Base-by-base conservation (phyloP, 768 basidiomycete species). In the Lactarius quietus region DNA sequence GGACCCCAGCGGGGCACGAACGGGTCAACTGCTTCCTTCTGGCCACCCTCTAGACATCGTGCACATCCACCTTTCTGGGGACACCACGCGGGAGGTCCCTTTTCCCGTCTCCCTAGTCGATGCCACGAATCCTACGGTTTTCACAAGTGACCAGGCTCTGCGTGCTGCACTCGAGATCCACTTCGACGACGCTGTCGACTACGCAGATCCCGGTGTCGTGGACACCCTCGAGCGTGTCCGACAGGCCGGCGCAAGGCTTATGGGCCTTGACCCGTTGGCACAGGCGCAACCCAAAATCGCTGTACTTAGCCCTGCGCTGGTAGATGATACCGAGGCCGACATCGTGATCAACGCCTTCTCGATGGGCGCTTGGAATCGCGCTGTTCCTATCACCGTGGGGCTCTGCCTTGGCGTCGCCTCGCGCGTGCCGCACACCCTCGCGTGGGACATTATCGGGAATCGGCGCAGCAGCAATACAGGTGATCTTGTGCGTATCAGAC, bases 211-310 rank as follows among this genome's bases (percentile, higher is more conserved):
- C 1, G 36, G 64, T 0, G 70, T 75, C 20, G 66, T 62, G 29
- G 70, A 73, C 2, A 65, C 79, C 2, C 74, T 89, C 15, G 88
- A 89, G 72, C 57, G 64, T 10, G 78, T 90, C 57, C 82, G 88
- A 4, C 81, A 80, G 66, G 75, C 75, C 31, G 87, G 84, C 38
- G 88, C 88, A 17, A 68, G 70, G 17, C 75, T 72, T 52, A 90
- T 90, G 89, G 83, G 85, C 4, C 78, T 89, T 3, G 86, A 87
- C 65, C 86, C 86, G 1, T 62, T 73, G 6, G 82, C 83, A 1
- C 82, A 86, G 70, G 87, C 87, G 0, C 88, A 89, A 70, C 89
- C 88, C 1, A 90, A 90, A 72, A 84, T 90, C 62, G 85, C 86
- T 6, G 75, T 87, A 26, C 77, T 89, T 48, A 77, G 78, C 59